Evolutionary conservation across 2,329 filamentous ascomycete species (phyloP).

Genomic region (Colletotrichum somersetense): DNA sequence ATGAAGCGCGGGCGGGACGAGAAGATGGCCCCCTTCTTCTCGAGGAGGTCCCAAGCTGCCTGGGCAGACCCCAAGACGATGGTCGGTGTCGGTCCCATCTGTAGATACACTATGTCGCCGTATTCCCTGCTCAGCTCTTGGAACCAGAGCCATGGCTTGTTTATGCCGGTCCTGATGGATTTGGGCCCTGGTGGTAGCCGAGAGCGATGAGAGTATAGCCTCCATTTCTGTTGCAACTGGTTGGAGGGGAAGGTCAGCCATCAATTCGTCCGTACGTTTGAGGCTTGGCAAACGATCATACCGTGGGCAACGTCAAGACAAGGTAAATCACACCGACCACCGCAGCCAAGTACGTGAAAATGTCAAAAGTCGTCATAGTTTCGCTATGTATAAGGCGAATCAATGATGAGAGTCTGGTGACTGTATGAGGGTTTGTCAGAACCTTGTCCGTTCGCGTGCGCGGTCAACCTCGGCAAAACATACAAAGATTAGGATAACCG

Average conservation of each 20-base stretch:
- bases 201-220: conserved; percentile 53
- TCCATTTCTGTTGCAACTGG: conserved; percentile 55
- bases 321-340: conserved; percentile 46
- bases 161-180: conserved; percentile 52
- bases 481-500: background rate
- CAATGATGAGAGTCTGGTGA: background rate
- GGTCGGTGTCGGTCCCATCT: conserved; percentile 57
- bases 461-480: background rate
- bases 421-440: background rate
- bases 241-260: conserved; percentile 5
- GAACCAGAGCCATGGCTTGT: conserved; percentile 59
- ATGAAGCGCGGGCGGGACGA: conserved; percentile 61
- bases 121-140: conserved; percentile 53
- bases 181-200: conserved; percentile 56
- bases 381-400: background rate
- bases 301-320: conserved; percentile 46
- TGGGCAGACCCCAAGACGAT: conserved; percentile 58
- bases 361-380: conserved; percentile 1
- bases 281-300: conserved; percentile 35
- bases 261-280: background rate
- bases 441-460: background rate
- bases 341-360: conserved; percentile 43
- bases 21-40: conserved; percentile 58
- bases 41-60: conserved; percentile 58
- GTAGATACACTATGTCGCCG: conserved; percentile 58